These are phyloP conservation scores for Aspergillus novofumigatus DNA, from an alignment of 2,329 filamentous ascomycete species.

Conservation along the genomic window DNA sequence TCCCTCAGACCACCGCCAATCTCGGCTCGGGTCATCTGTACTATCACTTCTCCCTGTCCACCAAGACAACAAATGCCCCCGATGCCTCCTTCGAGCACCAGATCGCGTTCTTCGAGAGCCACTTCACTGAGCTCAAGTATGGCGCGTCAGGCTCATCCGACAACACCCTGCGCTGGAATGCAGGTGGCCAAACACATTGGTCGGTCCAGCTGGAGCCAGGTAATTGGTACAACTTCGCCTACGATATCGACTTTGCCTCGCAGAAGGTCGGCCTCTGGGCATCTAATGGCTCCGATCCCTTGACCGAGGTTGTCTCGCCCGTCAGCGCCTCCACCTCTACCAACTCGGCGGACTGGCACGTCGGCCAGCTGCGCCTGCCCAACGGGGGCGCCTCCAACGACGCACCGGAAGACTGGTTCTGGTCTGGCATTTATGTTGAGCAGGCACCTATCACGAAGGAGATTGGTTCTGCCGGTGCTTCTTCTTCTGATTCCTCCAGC, in stretches of 20 bases:
- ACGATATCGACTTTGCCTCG: conserved; percentile 66
- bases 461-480: neutral
- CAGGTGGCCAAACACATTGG: conserved; percentile 60
- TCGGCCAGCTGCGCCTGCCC: conserved; percentile 65
- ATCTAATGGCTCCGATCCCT: conserved; percentile 56
- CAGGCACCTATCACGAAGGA: conserved; percentile 28
- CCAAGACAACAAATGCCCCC: conserved; percentile 56
- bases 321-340: conserved; percentile 58
- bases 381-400: conserved; percentile 47
- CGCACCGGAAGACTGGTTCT: conserved; percentile 63
- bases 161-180: conserved; percentile 61
- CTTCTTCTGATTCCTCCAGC: neutral
- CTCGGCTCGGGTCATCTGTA: conserved; percentile 63
- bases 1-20: conserved; percentile 63
- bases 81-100: conserved; percentile 64
- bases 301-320: conserved; percentile 57
- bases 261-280: conserved; percentile 66
- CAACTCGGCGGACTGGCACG: conserved; percentile 69
- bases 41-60: conserved; percentile 69
- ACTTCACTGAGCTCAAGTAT: conserved; percentile 72
- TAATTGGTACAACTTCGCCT: conserved; percentile 72
- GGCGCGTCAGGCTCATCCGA: conserved; percentile 51
- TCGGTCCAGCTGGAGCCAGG: conserved; percentile 57
- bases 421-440: conserved; percentile 69
- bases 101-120: conserved; percentile 57